Base-by-base conservation (phyloP, 2,329 filamentous ascomycete genomes). In the Westerdykella ornata region DNA sequence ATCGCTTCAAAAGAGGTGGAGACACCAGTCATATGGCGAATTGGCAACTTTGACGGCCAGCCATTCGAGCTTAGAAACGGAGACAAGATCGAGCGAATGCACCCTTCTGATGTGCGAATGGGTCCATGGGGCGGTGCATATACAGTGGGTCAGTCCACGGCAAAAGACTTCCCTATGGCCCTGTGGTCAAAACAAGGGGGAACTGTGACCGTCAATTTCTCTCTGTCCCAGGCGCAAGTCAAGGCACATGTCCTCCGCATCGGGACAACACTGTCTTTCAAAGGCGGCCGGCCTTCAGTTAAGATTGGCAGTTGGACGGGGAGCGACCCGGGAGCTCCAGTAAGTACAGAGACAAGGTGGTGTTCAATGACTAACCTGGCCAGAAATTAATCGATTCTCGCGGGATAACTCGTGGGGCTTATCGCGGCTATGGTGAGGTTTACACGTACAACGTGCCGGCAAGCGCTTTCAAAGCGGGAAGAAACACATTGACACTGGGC, bases 31-130 rank as follows among this genome's bases (percentile, higher is more conserved):
- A 47, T 56, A 8, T 56, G 51, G 53, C 43, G 53, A 5, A 49
- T 56, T 16, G 53, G 53, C 4, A 44, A 54, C 1, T 56, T 56
- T 39, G 53, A 54, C 33, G 53, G 53, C 2, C 48, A 48, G 19
- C 53, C 53, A 2, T 47, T 49, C 26, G 53, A 56, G n/a, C 39
- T 56, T 9, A 54, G 53, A 38, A 56, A 56, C 30, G 53, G 53
- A 8, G 53, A 56, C 35, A 56, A 54, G 35, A 56, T 56, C 16
- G 47, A 45, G 26, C 38, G 53, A 6, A 54, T 56, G 53, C 53
- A 56, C 43, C 53, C 53, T 13, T 51, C 45, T 11, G 53, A 56
- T 19, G 37, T 37, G 3, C 48, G 51, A 3, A 56, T 56, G 49
- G 35, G 38, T 11, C 45, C 37, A 4, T 55, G 52, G 52, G 43